Conservation (phyloP, 2,329 filamentous ascomycete genomes). For the Scedosporium apiospermum region DNA sequence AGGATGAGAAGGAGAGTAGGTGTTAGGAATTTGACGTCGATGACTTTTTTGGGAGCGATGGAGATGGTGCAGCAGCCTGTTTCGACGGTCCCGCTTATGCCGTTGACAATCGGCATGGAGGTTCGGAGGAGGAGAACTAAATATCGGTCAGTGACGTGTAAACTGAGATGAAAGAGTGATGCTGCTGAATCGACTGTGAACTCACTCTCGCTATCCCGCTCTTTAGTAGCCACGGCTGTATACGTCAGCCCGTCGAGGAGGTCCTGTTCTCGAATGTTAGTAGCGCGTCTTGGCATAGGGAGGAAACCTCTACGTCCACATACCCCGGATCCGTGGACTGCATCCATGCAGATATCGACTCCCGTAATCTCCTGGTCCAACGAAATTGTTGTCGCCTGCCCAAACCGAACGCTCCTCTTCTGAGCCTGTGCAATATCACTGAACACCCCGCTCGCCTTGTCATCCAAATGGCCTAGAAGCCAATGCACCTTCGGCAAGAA, state of each 20-base stretch:
- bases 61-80: constrained; percentile 30
- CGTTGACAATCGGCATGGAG: constrained; percentile 42
- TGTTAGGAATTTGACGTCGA: constrained; percentile 61
- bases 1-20: constrained; percentile 53
- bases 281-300: neutral
- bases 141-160: neutral
- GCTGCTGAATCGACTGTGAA: neutral
- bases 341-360: constrained; percentile 50
- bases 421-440: constrained; percentile 60
- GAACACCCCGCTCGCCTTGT: constrained; percentile 53
- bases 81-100: constrained; percentile 40
- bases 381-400: constrained; percentile 38
- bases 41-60: constrained; percentile 32
- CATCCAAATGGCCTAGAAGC: constrained; percentile 47
- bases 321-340: constrained; percentile 9
- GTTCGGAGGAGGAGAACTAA: constrained; percentile 50
- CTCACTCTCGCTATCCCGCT: constrained; percentile 26
- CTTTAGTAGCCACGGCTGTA: constrained; percentile 31
- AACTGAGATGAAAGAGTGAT: neutral
- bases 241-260: constrained; percentile 23
- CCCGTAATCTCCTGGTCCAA: constrained; percentile 34
- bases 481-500: constrained; percentile 54
- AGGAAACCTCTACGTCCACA: neutral
- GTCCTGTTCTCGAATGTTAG: neutral
- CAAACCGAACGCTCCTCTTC: constrained; percentile 58